Evolutionary conservation across 306 rosid species (phyloP).

Genomic region (Cucurbita pepo): DNA sequence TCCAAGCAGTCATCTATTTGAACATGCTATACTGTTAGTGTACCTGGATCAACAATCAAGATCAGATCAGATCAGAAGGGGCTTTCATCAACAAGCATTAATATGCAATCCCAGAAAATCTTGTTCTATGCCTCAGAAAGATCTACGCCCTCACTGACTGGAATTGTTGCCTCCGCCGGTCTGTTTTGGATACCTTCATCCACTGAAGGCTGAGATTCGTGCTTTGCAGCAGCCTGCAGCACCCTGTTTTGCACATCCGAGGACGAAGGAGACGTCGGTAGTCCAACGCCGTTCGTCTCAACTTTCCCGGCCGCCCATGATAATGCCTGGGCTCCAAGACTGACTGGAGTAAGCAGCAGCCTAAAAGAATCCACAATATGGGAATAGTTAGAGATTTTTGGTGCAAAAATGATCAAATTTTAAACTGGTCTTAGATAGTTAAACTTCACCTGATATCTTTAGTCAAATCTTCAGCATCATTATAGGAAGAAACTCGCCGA

Average conservation of each 20-base stretch:
- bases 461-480: slow-evolving; percentile 45
- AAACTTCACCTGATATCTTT: slow-evolving; percentile 50
- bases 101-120: background rate
- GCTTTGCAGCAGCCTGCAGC: slow-evolving; percentile 91
- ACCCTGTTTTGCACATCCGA: slow-evolving; percentile 78
- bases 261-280: slow-evolving; percentile 94
- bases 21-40: background rate
- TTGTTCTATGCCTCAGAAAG: slow-evolving; percentile 30
- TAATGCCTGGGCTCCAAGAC: slow-evolving; percentile 56
- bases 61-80: background rate
- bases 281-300: slow-evolving; percentile 62
- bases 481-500: slow-evolving; percentile 47
- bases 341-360: slow-evolving; percentile 54
- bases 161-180: slow-evolving; percentile 26
- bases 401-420: slow-evolving; percentile 4
- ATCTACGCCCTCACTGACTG: slow-evolving; percentile 38
- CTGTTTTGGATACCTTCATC: slow-evolving; percentile 39
- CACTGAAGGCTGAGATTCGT: slow-evolving; percentile 82
- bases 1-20: background rate
- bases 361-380: slow-evolving; percentile 21
- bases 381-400: background rate
- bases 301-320: slow-evolving; percentile 86
- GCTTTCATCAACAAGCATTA: background rate
- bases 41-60: background rate
- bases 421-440: background rate